Conservation (phyloP, 2,329 filamentous ascomycete genomes). For the Claviceps digitariae region DNA sequence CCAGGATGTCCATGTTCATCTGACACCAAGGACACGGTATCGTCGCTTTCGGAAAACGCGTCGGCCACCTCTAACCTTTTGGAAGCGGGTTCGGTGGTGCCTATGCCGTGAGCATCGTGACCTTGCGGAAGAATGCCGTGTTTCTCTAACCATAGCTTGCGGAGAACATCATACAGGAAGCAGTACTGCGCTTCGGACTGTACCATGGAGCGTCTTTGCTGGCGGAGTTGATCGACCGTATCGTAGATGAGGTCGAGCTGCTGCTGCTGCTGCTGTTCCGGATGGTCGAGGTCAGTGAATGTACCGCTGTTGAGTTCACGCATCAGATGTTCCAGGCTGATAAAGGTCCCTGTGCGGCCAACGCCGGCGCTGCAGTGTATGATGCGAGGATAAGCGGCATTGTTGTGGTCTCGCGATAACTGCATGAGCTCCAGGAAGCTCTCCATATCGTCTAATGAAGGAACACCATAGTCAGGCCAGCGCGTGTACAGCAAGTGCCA, state of each 20-base stretch:
- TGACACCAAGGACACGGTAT: background rate
- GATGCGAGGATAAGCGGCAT: constrained; percentile 52
- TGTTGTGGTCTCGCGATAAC: constrained; percentile 46
- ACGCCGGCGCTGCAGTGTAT: constrained; percentile 86
- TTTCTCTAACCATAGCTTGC: constrained; percentile 58
- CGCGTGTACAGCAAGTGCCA: constrained; percentile 76
- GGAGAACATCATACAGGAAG: constrained; percentile 80
- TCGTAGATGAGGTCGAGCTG: constrained; percentile 60
- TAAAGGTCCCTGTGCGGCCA: constrained; percentile 88
- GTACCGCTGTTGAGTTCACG: constrained; percentile 66
- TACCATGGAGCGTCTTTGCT: constrained; percentile 92
- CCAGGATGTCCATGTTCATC: background rate
- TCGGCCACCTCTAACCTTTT: constrained; percentile 41
- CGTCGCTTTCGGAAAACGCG: constrained; percentile 18
- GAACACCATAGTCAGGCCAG: constrained; percentile 87
- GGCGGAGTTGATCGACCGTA: constrained; percentile 65
- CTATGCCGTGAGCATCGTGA: constrained; percentile 19
- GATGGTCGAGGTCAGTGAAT: constrained; percentile 25
- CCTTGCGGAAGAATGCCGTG: constrained; percentile 29
- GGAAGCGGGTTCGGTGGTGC: constrained; percentile 32
- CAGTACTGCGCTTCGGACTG: constrained; percentile 73
- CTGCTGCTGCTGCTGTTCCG: constrained; percentile 37
- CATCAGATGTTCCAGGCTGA: constrained; percentile 84
- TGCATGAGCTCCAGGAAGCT: constrained; percentile 58
- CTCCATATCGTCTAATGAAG: constrained; percentile 51